phyloP scores from a whole-genome alignment of 345 rosid genomes.

The Aurinia saxatilis region DNA sequence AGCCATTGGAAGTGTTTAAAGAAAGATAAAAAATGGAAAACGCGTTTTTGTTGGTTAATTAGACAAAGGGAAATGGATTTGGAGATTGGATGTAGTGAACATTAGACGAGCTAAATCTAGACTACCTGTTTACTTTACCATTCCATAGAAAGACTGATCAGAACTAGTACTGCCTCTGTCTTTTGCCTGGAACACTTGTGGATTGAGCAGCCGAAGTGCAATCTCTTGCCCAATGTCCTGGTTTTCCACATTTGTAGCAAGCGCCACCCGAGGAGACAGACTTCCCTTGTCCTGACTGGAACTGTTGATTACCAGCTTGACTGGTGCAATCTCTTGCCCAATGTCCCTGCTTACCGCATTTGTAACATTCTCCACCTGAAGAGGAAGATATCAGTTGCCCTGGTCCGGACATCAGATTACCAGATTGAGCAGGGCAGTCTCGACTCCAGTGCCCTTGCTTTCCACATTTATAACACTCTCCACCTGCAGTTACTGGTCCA shows the following conservation, averaged over 20 bases:
- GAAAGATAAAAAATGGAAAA: too few relatives aligned
- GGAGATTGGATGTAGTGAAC: too few relatives aligned
- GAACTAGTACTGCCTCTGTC: slow-evolving; percentile 25
- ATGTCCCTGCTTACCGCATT: slow-evolving; percentile 45
- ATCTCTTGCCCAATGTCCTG: slow-evolving; percentile 62
- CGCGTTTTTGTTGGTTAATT: too few relatives aligned
- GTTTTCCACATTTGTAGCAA: slow-evolving; percentile 40
- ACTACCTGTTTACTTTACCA: too few relatives aligned
- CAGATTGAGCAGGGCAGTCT: slow-evolving; percentile 34
- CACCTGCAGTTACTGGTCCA: slow-evolving; percentile 8
- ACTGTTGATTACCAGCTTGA: slow-evolving; percentile 19
- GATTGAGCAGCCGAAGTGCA: slow-evolving; percentile 31
- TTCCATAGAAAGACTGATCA: not conserved
- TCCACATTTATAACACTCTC: slow-evolving; percentile 15
- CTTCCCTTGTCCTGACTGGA: slow-evolving; percentile 21
- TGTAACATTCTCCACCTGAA: slow-evolving; percentile 31
- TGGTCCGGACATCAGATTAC: not conserved
- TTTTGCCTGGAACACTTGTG: slow-evolving; percentile 10
- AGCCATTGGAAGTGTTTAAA: too few relatives aligned
- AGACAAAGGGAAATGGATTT: too few relatives aligned
- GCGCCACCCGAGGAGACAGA: slow-evolving; percentile 16
- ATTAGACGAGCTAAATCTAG: too few relatives aligned
- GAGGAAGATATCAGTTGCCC: slow-evolving; percentile 13
- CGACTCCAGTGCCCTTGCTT: slow-evolving; percentile 49
- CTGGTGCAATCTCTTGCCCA: slow-evolving; percentile 45